Base-by-base conservation (phyloP, 1,139 yeast genomes). In the Yamadazyma trypodendri region DNA sequence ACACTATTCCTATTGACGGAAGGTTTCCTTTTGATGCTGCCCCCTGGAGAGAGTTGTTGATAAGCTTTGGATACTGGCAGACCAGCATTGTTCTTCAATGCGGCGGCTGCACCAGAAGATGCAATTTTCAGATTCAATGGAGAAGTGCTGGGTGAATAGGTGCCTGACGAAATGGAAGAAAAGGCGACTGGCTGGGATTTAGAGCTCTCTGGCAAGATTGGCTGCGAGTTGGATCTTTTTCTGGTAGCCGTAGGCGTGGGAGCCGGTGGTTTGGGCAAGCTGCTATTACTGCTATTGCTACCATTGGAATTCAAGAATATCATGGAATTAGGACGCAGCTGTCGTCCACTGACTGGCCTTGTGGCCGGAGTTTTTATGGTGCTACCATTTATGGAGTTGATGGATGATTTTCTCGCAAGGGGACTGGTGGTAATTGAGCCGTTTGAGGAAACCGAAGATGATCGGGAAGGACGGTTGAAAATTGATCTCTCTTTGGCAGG, bases 161-260 rank as follows among this genome's bases (percentile, higher is more conserved):
- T 13, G 9, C 25, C 32, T 6, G 32, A n/a, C n/a, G 29, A 18
- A 17, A 14, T 18, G 22, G 14, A 3, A 8, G 10, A 6, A 8
- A 17, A 13, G 21, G 11, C 12, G 3, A 12, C 11, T 15, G 22
- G 24, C 14, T 22, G 18, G n/a, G 7, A 21, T 32, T 24, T 32
- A 4, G 12, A 10, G 18, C 13, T 20, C 16, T 28, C 36, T 4
- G 46, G 45, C 7, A 41, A 34, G 3, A 41, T 30, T n/a, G 74
- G 74, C 40, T 66, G 72, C 1, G 75, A 68, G 42, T 61, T 66
- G 3, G 75, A 63, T 37, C 75, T 55, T 23, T 63, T 56, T 16
- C 73, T 40, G 11, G 44, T 27, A 21, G 42, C 32, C 14, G 39
- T 31, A 5, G 30, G 37, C 24, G 38, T 24, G 3, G 34, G 30